Evolutionary conservation across 179 eudicot species (phyloP).

Genomic region (Sideroxylon spinosum): DNA sequence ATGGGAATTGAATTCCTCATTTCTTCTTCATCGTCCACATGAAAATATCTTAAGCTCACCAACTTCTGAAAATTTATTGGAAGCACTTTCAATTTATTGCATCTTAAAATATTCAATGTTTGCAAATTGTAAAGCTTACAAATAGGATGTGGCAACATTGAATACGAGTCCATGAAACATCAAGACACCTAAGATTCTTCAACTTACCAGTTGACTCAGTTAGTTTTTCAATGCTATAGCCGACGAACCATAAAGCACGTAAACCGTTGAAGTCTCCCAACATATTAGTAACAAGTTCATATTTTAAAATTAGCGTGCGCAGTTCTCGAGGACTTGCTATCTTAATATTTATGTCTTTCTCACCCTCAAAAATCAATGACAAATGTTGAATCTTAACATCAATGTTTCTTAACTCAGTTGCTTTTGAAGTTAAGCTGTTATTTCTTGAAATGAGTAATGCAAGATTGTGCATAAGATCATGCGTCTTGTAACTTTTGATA

Average conservation of each 20-base stretch:
- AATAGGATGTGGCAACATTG: constrained; percentile 15
- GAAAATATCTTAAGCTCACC: constrained; percentile 11
- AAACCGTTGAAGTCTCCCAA: background rate
- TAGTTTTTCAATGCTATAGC: background rate
- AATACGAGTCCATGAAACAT: background rate
- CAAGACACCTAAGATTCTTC: constrained; percentile 25
- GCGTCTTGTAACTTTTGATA: background rate
- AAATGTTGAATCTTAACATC: too few species aligned
- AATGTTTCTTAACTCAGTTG: too few species aligned
- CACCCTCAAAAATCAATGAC: constrained; percentile 16
- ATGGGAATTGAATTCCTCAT: constrained; percentile 19
- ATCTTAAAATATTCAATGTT: constrained; percentile 10
- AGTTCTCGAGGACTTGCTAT: background rate
- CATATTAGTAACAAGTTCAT: background rate
- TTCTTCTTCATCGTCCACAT: background rate
- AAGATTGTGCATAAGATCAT: background rate
- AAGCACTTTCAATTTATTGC: constrained; percentile 16
- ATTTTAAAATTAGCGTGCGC: background rate
- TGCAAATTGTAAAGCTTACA: constrained; percentile 23
- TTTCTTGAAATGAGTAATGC: too few species aligned
- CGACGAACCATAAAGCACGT: constrained; percentile 7
- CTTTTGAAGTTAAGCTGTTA: too few species aligned
- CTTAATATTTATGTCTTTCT: background rate
- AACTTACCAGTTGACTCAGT: constrained; percentile 17
- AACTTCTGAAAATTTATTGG: constrained; percentile 13